phyloP scores from a whole-genome alignment of 179 eudicot genomes.

The Nepenthes alata region DNA sequence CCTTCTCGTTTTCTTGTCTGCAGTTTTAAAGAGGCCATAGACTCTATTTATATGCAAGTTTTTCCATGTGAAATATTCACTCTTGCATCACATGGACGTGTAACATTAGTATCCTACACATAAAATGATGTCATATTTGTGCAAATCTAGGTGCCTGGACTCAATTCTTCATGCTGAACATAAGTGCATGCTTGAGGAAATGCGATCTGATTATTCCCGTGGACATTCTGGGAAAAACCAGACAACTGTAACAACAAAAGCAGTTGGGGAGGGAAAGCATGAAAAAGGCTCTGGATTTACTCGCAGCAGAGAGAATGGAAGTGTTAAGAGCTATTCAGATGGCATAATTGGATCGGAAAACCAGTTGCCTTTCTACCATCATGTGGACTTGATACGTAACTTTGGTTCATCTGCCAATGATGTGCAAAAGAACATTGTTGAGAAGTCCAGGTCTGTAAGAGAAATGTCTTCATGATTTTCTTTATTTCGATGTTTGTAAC shows the following conservation, averaged over 20 bases:
- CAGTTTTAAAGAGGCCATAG: no score
- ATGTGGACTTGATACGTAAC: constrained; percentile 30
- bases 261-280: constrained; percentile 6
- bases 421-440: constrained; percentile 14
- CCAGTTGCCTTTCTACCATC: constrained; percentile 19
- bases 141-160: constrained; percentile 50
- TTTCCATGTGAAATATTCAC: background rate
- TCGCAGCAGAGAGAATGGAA: constrained; percentile 15
- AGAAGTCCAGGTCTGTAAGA: constrained; percentile 35
- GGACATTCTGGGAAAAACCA: constrained; percentile 22
- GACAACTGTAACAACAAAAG: constrained; percentile 10
- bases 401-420: constrained; percentile 23
- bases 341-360: constrained; percentile 15
- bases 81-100: background rate
- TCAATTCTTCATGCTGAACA: constrained; percentile 88
- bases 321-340: constrained; percentile 13
- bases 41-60: background rate
- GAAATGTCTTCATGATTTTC: background rate
- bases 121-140: background rate
- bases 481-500: background rate
- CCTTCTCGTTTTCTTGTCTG: no score
- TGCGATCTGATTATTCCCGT: constrained; percentile 61
- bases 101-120: background rate
- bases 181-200: constrained; percentile 69
- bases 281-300: constrained; percentile 13